phyloP scores from a whole-genome alignment of 352 stramenopile species.

The Aphanomyces stellatus region DNA sequence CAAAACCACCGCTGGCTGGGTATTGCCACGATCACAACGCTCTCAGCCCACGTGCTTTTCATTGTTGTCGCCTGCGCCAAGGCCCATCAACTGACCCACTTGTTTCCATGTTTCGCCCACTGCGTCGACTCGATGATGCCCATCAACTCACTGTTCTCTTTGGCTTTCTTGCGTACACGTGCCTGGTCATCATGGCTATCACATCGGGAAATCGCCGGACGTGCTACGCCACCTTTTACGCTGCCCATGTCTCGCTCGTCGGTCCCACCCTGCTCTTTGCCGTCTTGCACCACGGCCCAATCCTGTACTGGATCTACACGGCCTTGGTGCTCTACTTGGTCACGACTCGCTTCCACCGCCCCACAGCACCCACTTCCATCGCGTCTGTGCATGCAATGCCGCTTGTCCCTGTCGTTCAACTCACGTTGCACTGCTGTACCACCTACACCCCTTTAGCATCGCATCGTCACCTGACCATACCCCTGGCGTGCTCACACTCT shows the following conservation, averaged over 20 bases:
- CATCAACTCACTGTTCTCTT: constrained; percentile 15
- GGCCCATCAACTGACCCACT: constrained; percentile 39
- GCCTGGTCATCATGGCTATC: constrained; percentile 61
- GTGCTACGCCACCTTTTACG: constrained; percentile 85
- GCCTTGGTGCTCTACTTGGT: constrained; percentile 69
- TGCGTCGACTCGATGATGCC: constrained; percentile 41
- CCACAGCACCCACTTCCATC: neutral
- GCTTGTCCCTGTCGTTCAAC: neutral
- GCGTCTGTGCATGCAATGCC: neutral
- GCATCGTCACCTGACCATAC: constrained; percentile 77
- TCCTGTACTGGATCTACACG: constrained; percentile 82
- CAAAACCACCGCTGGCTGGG: constrained; percentile 85
- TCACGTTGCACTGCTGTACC: neutral
- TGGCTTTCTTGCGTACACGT: constrained; percentile 3
- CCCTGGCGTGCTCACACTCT: constrained; percentile 74
- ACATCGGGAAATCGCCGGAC: constrained; percentile 71
- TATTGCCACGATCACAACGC: constrained; percentile 53
- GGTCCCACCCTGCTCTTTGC: constrained; percentile 60
- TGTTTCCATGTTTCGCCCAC: constrained; percentile 57
- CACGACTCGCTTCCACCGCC: constrained; percentile 28
- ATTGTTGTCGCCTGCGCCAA: constrained; percentile 69
- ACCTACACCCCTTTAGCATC: constrained; percentile 36
- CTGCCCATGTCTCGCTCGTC: constrained; percentile 81
- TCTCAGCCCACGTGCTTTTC: constrained; percentile 49
- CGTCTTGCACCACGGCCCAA: constrained; percentile 64